Evolutionary conservation across 305 asterid species (phyloP), one percentile per base, ranked within the genome.

Genomic region (Andrographis paniculata): DNA sequence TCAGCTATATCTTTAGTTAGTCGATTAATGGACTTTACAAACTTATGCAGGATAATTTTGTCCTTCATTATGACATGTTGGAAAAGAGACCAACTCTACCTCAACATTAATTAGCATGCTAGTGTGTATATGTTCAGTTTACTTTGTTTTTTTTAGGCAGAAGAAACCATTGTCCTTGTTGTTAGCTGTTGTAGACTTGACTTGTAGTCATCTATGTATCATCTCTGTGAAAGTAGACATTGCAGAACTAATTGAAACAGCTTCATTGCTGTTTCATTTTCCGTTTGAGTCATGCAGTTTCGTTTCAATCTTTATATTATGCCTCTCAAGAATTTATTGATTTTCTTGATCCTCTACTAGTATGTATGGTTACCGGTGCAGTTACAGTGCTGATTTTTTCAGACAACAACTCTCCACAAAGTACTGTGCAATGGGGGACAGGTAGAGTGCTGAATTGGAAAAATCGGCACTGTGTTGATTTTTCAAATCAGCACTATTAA

Each of bases 11-110:
- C 17, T 18, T 41, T 45, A n/a, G 8, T 19, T 43, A 33, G 15
- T 50, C 17, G 52, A 37, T 46, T 44, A 63, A 28, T 13, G 18
- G 41, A 37, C 9, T 40, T 9, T 33, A 36, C 47, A 50, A 31
- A 31, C 44, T 49, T 50, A 18, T 74, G 94, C 94, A 92, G 99
- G 97, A 92, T 69, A 92, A 82, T 69, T 92, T 92, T 58, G 83
- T 87, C 42, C 64, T 92, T 46, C 78, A 87, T 60, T 92, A 84
- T 48, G 99, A 92, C 5, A 57, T 66, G 87, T 31, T 91, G 89
- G 99, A 91, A 71, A 77, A 75, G 67, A 78, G 83, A 70, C 94
- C 93, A 27, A 58, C 55, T 48, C 72, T 92, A 47, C 86, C 97
- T 56, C 95, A 71, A 63, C 93, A 78, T 65, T 81, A 72, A 74